These are phyloP conservation scores for Fusarium denticulatum DNA, from an alignment of 2,329 filamentous ascomycete genomes.

Conservation along the genomic window DNA sequence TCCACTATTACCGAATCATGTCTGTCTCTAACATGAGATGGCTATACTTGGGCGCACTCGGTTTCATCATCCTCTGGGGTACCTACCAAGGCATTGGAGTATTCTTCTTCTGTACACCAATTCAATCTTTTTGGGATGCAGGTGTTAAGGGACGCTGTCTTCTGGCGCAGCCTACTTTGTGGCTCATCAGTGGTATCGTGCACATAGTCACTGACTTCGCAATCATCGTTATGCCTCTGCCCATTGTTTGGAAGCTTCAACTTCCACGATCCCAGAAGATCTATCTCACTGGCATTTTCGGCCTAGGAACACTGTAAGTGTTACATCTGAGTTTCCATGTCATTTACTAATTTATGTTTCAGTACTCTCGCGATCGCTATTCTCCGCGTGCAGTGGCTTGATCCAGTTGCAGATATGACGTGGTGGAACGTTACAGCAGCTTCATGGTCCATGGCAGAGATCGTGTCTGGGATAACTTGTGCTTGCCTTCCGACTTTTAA, in stretches of 20 bases:
- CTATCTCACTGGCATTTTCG: slow-evolving; percentile 19
- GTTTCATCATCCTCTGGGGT: neutral
- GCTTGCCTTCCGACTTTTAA: slow-evolving; percentile 32
- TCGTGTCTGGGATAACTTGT: slow-evolving; percentile 32
- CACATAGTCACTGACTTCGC: slow-evolving; percentile 28
- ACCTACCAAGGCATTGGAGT: neutral
- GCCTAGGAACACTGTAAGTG: slow-evolving; percentile 28
- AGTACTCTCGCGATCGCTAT: slow-evolving; percentile 26
- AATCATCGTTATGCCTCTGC: slow-evolving; percentile 26
- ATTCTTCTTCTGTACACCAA: neutral
- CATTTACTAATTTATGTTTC: rapidly evolving
- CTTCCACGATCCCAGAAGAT: slow-evolving; percentile 18
- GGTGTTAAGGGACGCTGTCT: slow-evolving; percentile 13
- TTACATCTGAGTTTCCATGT: rapidly evolving
- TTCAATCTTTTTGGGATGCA: slow-evolving; percentile 23
- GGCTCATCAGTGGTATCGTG: slow-evolving; percentile 15
- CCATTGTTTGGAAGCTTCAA: slow-evolving; percentile 21
- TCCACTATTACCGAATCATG: slow-evolving; percentile 36
- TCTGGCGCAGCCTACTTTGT: neutral
- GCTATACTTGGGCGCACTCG: neutral
- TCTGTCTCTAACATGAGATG: slow-evolving; percentile 17
- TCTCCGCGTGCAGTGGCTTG: slow-evolving; percentile 33
- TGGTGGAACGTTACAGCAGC: slow-evolving; percentile 35
- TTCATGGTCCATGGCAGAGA: slow-evolving; percentile 30
- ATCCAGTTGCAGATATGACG: slow-evolving; percentile 2